phyloP scores from a whole-genome alignment of 441 rosid genomes.

The Populus hybrid region DNA sequence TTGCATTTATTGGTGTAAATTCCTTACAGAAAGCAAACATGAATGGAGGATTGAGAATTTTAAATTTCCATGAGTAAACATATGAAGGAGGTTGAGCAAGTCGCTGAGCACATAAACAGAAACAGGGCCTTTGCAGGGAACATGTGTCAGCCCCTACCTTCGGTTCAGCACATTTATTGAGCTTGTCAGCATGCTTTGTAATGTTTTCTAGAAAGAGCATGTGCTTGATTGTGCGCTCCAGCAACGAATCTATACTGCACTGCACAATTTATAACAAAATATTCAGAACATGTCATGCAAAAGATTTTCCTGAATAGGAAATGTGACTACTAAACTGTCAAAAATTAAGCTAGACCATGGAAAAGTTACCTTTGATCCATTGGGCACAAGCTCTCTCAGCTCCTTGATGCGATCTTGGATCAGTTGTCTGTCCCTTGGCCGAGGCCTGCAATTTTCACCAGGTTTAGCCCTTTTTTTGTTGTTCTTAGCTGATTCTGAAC shows the following conservation, averaged over 20 bases:
- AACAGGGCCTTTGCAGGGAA: conserved; percentile 5
- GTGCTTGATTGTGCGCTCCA: conserved; percentile 94
- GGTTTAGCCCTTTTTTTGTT: conserved; percentile 72
- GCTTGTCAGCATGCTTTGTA: conserved; percentile 84
- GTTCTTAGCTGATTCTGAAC: conserved; percentile 59
- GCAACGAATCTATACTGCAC: conserved; percentile 97
- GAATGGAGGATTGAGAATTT: not conserved
- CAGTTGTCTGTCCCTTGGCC: conserved; percentile 95
- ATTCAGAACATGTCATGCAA: conserved; percentile 30
- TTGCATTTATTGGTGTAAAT: not conserved
- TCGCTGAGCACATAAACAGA: not conserved
- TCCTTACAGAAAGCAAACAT: not conserved
- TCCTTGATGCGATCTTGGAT: conserved; percentile 98
- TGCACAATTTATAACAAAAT: conserved; percentile 39
- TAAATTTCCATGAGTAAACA: conserved; percentile 1
- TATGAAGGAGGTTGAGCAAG: not conserved
- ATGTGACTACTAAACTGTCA: conserved; percentile 12
- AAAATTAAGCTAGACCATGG: conserved; percentile 21
- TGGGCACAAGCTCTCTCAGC: conserved; percentile 91
- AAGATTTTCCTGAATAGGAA: conserved; percentile 16
- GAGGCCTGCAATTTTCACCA: conserved; percentile 84
- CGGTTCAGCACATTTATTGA: conserved; percentile 60
- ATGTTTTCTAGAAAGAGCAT: conserved; percentile 81
- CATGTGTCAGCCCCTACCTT: conserved; percentile 46
- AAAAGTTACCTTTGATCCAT: conserved; percentile 84